Conservation (phyloP, 352 stramenopile species). For the Nothophytophthora sp. region DNA sequence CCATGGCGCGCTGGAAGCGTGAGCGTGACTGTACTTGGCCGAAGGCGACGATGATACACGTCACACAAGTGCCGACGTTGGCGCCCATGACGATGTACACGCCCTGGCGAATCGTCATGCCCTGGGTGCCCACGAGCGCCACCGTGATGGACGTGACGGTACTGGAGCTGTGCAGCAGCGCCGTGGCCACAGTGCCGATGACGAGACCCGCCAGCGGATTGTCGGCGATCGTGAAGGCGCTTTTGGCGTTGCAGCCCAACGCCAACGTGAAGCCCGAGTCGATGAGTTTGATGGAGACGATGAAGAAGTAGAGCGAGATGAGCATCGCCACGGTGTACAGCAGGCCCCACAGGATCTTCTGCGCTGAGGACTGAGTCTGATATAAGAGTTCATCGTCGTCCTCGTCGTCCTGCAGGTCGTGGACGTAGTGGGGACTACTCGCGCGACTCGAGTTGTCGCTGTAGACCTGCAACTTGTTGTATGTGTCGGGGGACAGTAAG, state of each 20-base stretch:
- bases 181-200: conserved; percentile 69
- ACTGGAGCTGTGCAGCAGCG: conserved; percentile 62
- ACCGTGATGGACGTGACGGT: conserved; percentile 79
- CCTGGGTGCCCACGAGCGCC: conserved; percentile 49
- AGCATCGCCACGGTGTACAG: conserved; percentile 35
- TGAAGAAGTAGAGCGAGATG: conserved; percentile 73
- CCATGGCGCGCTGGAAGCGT: conserved; percentile 62
- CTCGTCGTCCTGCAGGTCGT: conserved; percentile 3
- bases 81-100: conserved; percentile 92
- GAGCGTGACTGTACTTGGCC: conserved; percentile 71
- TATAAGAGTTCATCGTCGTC: conserved; percentile 10
- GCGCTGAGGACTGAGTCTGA: conserved; percentile 2
- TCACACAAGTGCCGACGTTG: conserved; percentile 88
- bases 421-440: conserved; percentile 13
- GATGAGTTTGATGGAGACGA: conserved; percentile 75
- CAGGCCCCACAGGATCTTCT: conserved; percentile 35
- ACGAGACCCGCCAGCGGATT: conserved; percentile 74
- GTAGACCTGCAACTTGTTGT: conserved; percentile 28
- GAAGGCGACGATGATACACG: conserved; percentile 89
- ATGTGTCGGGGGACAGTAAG: conserved; percentile 23
- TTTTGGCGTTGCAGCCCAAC: conserved; percentile 50
- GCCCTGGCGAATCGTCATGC: conserved; percentile 68
- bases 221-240: conserved; percentile 57
- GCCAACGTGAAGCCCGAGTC: conserved; percentile 67
- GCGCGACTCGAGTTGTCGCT: conserved; percentile 27